Conservation (phyloP, 1,284 basidiomycete genomes). For the Ustilago xerochloae region DNA sequence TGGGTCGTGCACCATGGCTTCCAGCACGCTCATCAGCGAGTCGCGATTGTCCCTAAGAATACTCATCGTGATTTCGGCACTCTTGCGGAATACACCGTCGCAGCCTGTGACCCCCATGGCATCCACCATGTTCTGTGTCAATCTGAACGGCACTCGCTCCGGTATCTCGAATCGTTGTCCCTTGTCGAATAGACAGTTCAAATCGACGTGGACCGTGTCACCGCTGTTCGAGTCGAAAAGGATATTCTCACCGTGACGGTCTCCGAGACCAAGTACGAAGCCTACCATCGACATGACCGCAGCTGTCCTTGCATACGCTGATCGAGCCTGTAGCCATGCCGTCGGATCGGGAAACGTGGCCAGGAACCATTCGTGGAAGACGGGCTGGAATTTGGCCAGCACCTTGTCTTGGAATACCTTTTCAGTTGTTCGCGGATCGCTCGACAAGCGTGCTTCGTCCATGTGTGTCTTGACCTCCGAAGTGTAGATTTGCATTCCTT, state of each 20-base stretch:
- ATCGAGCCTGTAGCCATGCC: constrained; percentile 88
- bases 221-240: constrained; percentile 88
- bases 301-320: constrained; percentile 86
- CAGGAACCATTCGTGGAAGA: constrained; percentile 98
- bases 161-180: constrained; percentile 86
- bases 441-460: constrained; percentile 73
- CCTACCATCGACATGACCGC: constrained; percentile 99
- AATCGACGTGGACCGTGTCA: constrained; percentile 95
- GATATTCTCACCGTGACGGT: constrained; percentile 97
- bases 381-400: constrained; percentile 75
- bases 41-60: constrained; percentile 91
- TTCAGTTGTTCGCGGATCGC: constrained; percentile 71
- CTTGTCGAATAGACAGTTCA: constrained; percentile 98
- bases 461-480: constrained; percentile 74
- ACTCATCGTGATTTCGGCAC: constrained; percentile 90
- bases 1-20: constrained; percentile 97
- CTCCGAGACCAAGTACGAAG: constrained; percentile 95
- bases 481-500: constrained; percentile 65
- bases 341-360: constrained; percentile 96
- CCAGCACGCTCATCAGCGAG: constrained; percentile 92
- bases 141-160: constrained; percentile 92
- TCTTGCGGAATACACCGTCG: constrained; percentile 91
- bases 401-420: constrained; percentile 76
- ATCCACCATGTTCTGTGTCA: constrained; percentile 94
- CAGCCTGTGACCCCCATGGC: constrained; percentile 92